Evolutionary conservation across 352 stramenopile genomes (phyloP).

Genomic region (Globisporangium takayamanum): DNA sequence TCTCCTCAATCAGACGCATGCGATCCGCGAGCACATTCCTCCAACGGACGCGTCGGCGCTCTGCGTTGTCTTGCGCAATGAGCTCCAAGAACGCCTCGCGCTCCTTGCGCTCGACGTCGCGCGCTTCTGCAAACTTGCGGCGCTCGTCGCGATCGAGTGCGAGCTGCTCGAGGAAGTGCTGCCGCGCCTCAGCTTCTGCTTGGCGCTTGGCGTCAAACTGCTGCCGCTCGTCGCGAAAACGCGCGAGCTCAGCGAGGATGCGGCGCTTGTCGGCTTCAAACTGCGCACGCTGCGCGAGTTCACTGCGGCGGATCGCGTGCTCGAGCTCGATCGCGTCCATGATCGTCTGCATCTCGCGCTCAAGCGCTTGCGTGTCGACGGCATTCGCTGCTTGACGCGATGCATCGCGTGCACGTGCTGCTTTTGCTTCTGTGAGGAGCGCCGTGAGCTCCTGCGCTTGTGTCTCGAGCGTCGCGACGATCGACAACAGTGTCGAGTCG

Average conservation of each 20-base stretch:
- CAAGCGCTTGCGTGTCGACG: background rate
- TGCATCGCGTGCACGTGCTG: background rate
- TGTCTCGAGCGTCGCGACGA: constrained; percentile 9
- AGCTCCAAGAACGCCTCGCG: background rate
- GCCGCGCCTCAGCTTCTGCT: background rate
- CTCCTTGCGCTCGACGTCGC: background rate
- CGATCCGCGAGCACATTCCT: background rate
- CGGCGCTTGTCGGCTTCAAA: background rate
- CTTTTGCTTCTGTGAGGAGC: constrained; percentile 5
- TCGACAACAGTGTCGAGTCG: background rate
- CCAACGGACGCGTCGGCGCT: background rate
- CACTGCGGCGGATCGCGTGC: background rate
- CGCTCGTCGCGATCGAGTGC: constrained; percentile 4
- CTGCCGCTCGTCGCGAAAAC: background rate
- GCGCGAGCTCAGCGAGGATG: constrained; percentile 1
- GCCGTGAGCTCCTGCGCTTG: constrained; percentile 9
- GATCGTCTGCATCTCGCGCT: constrained; percentile 3
- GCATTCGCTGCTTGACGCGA: background rate
- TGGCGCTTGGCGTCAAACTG: background rate
- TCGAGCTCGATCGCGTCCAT: constrained; percentile 4
- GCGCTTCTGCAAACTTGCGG: background rate
- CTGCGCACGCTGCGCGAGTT: background rate
- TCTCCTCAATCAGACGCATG: background rate
- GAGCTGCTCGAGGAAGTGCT: constrained; percentile 2
- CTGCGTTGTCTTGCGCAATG: constrained; percentile 1